phyloP scores from a whole-genome alignment of 1,139 yeast genomes.

The Debaryomycetaceae sp. region DNA sequence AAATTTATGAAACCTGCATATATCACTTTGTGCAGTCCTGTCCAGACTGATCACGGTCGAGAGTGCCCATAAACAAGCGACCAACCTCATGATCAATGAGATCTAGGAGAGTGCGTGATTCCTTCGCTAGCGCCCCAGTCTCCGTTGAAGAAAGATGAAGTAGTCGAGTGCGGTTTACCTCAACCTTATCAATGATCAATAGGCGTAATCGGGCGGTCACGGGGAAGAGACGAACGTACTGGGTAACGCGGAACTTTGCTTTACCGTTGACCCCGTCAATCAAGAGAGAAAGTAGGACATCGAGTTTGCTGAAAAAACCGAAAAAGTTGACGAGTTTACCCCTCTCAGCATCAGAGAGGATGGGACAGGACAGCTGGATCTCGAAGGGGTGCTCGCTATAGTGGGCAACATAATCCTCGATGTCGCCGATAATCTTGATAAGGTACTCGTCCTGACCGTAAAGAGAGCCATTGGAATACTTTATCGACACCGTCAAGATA shows the following conservation, averaged over 20 bases:
- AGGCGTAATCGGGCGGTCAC: conserved; percentile 36
- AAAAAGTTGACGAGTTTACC: conserved; percentile 19
- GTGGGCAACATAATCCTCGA: conserved; percentile 49
- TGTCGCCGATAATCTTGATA: conserved; percentile 52
- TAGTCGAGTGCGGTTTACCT: conserved; percentile 5
- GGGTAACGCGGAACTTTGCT: conserved; percentile 26
- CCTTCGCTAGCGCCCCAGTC: neutral
- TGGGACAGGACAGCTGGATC: conserved; percentile 3
- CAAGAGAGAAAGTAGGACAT: conserved; percentile 29
- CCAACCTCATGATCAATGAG: conserved; percentile 26
- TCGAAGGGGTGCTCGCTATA: conserved; percentile 16
- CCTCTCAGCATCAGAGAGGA: conserved; percentile 5
- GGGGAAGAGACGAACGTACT: conserved; percentile 34
- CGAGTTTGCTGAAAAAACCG: conserved; percentile 30
- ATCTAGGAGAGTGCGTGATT: conserved; percentile 5
- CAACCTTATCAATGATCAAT: conserved; percentile 6
- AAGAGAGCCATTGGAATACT: conserved; percentile 8
- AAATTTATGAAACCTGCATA: neutral
- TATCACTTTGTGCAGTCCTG: neutral
- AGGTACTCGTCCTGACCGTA: conserved; percentile 55
- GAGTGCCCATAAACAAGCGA: conserved; percentile 28
- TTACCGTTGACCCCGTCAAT: conserved; percentile 23
- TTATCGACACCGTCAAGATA: conserved; percentile 11
- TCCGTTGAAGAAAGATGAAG: conserved; percentile 1
- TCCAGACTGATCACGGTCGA: conserved; percentile 14